Evolutionary conservation across 2,329 filamentous ascomycete genomes (phyloP), one percentile per base, ranked within the genome.

Genomic region (Alternaria sp.): DNA sequence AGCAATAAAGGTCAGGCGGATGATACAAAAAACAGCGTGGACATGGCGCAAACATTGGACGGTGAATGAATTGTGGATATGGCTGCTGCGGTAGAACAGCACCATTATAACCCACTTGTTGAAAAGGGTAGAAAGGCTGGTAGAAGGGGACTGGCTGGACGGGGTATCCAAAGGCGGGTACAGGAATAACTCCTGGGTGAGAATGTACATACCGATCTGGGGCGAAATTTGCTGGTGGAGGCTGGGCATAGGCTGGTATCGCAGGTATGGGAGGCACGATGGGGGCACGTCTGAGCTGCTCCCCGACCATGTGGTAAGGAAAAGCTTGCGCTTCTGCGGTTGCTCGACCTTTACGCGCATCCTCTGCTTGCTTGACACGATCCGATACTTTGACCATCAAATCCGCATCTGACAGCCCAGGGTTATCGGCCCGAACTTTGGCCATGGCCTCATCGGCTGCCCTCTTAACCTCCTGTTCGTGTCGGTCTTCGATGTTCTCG

Each of bases 381-480:
- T 86, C 81, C 0, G 88, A 88, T 45, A 90, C 76, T 36, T 74
- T 44, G 28, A 92, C 81, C 42, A 84, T 79, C 13, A 92, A 79
- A 36, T 85, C 77, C 8, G 86, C 82, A 24, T 83, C 80, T 1
- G 83, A 80, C n/a, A 92, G 70, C 4, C 84, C 80, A 0, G 90
- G 89, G 61, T 92, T 84, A 31, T 87, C 82, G 23, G 82, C 78
- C 13, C 81, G 77, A 3, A 88, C 78, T 68, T 84, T 83, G 41
- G 83, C 80, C 23, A 85, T 82, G 1, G 86, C 85, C 39, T 80
- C 79, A 46, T 82, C 79, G 66, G 90, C 87, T 1, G 90, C 91
- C 17, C 79, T 80, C 17, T 81, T 80, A 14, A 91, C 85, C 63
- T 92, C 90, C 7, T 82, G 72, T 24, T 86, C 78, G 63, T 93